A percentile compares a stretch with the other conserved stretches of the same genome.
phyloP scores from a whole-genome alignment of 2,329 filamentous ascomycete genomes.

The Colletotrichum sp. region DNA sequence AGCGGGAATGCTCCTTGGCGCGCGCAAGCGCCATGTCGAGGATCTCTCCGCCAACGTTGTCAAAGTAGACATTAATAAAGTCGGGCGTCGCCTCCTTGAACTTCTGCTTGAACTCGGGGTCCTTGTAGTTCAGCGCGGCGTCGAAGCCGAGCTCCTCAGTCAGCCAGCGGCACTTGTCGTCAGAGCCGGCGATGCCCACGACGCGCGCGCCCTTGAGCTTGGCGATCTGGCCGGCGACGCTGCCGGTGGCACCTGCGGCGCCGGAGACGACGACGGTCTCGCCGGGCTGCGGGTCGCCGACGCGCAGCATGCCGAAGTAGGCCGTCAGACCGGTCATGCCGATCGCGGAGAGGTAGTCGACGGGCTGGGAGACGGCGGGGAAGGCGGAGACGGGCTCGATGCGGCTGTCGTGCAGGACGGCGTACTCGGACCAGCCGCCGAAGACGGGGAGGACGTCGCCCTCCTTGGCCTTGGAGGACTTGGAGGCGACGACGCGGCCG shows the following conservation, averaged over 20 bases:
- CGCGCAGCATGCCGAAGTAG: slow-evolving; percentile 74
- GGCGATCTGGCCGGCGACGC: slow-evolving; percentile 78
- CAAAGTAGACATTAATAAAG: slow-evolving; percentile 73
- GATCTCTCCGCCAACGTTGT: slow-evolving; percentile 77
- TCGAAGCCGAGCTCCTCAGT: slow-evolving; percentile 70
- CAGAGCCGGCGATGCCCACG: slow-evolving; percentile 68
- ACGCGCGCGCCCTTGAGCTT: slow-evolving; percentile 71
- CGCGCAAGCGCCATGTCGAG: slow-evolving; percentile 68
- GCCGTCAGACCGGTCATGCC: slow-evolving; percentile 77
- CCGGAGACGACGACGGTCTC: slow-evolving; percentile 81
- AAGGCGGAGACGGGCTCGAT: slow-evolving; percentile 45
- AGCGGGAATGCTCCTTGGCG: slow-evolving; percentile 67
- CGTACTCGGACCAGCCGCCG: slow-evolving; percentile 71
- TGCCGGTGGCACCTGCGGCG: slow-evolving; percentile 79
- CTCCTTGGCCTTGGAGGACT: slow-evolving; percentile 55
- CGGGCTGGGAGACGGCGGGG: slow-evolving; percentile 46
- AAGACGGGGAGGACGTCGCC: slow-evolving; percentile 62
- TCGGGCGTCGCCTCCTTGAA: slow-evolving; percentile 63
- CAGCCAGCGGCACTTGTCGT: slow-evolving; percentile 72
- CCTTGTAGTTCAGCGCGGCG: slow-evolving; percentile 73
- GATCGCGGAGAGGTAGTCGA: slow-evolving; percentile 66
- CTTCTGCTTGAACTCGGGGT: slow-evolving; percentile 61
- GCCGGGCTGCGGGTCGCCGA: slow-evolving; percentile 70
- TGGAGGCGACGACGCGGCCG: slow-evolving; percentile 66
- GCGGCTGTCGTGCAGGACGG: slow-evolving; percentile 59